Conservation (phyloP, 257 asterid species). For the Asclepias syriaca region DNA sequence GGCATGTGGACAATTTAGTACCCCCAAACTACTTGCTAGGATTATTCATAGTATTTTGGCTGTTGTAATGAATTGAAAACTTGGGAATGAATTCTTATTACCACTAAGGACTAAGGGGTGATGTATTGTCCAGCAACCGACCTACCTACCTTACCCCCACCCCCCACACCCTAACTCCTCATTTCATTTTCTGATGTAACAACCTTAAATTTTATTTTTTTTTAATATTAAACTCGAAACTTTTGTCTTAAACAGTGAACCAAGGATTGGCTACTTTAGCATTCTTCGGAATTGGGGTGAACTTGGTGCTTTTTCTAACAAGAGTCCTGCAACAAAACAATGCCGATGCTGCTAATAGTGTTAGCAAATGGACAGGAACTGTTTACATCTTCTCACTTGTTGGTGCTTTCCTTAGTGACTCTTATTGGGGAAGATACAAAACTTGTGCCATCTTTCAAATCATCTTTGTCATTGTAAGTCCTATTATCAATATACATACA, state of each 20-base stretch:
- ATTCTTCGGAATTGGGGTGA: conserved; percentile 90
- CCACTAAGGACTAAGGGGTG: background rate
- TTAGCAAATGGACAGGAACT: conserved; percentile 97
- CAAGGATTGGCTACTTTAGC: conserved; percentile 96
- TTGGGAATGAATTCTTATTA: background rate
- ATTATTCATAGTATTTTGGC: background rate
- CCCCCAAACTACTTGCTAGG: background rate
- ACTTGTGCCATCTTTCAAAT: conserved; percentile 81
- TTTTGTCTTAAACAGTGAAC: conserved; percentile 46
- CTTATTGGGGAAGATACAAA: conserved; percentile 93
- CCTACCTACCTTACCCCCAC: no score
- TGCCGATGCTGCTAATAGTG: conserved; percentile 88
- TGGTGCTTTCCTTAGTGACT: conserved; percentile 95
- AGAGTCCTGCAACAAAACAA: conserved; percentile 75
- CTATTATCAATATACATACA: no score
- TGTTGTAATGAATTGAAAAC: background rate
- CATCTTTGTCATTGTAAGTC: conserved; percentile 69
- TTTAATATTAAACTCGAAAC: background rate
- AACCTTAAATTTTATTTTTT: background rate
- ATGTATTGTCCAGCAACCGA: background rate
- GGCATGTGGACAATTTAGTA: background rate
- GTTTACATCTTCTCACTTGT: conserved; percentile 92
- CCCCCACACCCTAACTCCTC: no score
- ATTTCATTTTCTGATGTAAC: background rate
- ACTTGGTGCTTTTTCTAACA: conserved; percentile 83